Evolutionary conservation across 176 grass and related monocot species (phyloP).

Genomic region (Stipa capillata): DNA sequence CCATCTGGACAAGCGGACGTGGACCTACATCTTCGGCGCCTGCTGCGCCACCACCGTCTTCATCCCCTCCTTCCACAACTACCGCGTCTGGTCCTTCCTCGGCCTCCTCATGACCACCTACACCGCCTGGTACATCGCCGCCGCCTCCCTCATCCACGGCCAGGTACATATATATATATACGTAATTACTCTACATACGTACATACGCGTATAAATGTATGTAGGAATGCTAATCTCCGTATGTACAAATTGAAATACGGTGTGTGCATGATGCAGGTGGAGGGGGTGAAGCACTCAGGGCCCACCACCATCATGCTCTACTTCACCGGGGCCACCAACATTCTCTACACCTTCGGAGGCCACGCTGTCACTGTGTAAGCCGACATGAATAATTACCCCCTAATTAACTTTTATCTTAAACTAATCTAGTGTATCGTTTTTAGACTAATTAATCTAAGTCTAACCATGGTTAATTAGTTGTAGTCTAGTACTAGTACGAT

Average conservation of each 20-base stretch:
- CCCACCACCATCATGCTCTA: constrained; percentile 75
- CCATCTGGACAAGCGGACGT: constrained; percentile 85
- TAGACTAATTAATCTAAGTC: no score
- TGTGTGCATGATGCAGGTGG: constrained; percentile 14
- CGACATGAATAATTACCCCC: background rate
- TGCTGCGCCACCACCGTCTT: constrained; percentile 95
- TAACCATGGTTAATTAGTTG: no score
- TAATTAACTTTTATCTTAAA: background rate
- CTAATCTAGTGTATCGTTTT: no score
- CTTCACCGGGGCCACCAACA: constrained; percentile 95
- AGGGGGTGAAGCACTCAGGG: constrained; percentile 68
- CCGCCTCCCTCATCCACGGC: constrained; percentile 65
- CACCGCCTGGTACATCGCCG: constrained; percentile 94
- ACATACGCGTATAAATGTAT: no score
- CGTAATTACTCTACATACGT: no score
- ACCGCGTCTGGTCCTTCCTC: constrained; percentile 85
- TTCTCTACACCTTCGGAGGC: constrained; percentile 95
- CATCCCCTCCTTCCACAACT: constrained; percentile 99
- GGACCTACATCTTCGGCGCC: constrained; percentile 95
- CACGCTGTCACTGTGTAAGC: constrained; percentile 97
- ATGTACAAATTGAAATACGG: no score
- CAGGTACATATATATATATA: constrained; percentile 35
- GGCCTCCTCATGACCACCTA: constrained; percentile 96
- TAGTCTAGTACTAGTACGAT: background rate
- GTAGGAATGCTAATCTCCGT: no score